A percentile compares a stretch with the other conserved stretches of the same genome.
Conservation (phyloP, 306 rosid genomes). For the Medicago arabica region DNA sequence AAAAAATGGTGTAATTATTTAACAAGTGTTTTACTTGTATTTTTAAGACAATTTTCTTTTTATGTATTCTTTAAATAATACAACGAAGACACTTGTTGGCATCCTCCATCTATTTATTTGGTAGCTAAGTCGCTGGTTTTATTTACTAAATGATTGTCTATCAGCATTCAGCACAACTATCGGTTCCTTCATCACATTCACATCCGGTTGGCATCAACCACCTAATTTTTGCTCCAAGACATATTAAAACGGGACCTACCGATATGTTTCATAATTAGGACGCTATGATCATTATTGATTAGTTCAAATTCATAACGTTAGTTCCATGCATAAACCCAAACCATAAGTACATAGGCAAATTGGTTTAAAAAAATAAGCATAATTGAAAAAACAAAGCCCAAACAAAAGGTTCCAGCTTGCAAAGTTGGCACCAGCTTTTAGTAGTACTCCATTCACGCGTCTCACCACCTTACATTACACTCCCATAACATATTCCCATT, state of each 20-base stretch:
- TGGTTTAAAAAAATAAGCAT: not conserved
- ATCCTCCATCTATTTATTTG: no score
- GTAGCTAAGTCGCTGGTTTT: no score
- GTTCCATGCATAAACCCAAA: not conserved
- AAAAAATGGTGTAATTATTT: no score
- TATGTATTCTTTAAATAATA: no score
- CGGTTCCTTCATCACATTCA: not conserved
- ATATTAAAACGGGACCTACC: not conserved
- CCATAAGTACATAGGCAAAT: not conserved
- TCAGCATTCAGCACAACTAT: no score
- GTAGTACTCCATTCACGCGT: constrained; percentile 51
- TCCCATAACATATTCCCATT: no score
- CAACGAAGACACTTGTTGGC: no score
- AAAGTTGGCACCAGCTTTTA: constrained; percentile 71
- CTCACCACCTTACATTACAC: constrained; percentile 39
- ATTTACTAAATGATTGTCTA: no score
- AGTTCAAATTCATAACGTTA: not conserved
- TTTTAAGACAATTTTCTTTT: no score
- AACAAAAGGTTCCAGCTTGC: constrained; percentile 59
- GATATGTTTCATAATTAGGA: not conserved
- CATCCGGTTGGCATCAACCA: not conserved
- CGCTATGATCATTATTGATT: not conserved
- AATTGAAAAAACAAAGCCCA: not conserved
- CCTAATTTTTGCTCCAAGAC: not conserved
- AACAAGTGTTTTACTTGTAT: no score